These are phyloP conservation scores for Lonicera japonica DNA, from an alignment of 129 eudicot genomes.

Conservation along the genomic window DNA sequence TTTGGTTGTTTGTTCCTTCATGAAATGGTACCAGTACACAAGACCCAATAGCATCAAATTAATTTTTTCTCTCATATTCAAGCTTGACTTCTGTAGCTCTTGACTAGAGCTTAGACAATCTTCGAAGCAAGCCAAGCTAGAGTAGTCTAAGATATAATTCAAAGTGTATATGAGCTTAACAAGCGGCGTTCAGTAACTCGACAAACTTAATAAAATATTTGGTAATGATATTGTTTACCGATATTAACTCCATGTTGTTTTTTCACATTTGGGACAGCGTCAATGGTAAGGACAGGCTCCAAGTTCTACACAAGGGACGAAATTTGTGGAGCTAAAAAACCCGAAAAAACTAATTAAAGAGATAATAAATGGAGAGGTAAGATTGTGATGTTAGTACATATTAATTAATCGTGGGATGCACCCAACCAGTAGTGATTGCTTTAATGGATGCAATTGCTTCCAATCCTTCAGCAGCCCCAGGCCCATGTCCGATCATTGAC, in stretches of 20 bases:
- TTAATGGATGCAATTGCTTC: constrained; percentile 81
- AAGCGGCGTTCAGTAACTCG: too few species aligned
- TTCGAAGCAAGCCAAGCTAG: too few species aligned
- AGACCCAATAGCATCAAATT: too few species aligned
- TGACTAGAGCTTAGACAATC: too few species aligned
- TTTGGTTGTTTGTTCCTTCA: too few species aligned
- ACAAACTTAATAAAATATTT: too few species aligned
- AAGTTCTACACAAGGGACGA: constrained; percentile 29
- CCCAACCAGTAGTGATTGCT: constrained; percentile 80
- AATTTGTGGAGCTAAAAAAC: neutral
- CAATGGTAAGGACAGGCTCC: constrained; percentile 66
- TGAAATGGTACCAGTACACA: too few species aligned
- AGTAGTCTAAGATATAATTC: too few species aligned
- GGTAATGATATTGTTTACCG: constrained; percentile 36
- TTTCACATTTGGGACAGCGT: constrained; percentile 75
- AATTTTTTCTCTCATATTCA: too few species aligned
- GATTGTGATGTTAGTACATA: constrained; percentile 28
- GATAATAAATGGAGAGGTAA: neutral
- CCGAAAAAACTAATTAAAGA: neutral
- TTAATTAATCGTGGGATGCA: constrained; percentile 85
- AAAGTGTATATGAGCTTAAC: too few species aligned
- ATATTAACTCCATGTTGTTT: constrained; percentile 67
- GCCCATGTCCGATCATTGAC: constrained; percentile 87
- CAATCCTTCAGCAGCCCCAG: constrained; percentile 81
- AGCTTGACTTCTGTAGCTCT: too few species aligned